phyloP scores from a whole-genome alignment of 768 basidiomycete species.

The Butyriboletus loyo region DNA sequence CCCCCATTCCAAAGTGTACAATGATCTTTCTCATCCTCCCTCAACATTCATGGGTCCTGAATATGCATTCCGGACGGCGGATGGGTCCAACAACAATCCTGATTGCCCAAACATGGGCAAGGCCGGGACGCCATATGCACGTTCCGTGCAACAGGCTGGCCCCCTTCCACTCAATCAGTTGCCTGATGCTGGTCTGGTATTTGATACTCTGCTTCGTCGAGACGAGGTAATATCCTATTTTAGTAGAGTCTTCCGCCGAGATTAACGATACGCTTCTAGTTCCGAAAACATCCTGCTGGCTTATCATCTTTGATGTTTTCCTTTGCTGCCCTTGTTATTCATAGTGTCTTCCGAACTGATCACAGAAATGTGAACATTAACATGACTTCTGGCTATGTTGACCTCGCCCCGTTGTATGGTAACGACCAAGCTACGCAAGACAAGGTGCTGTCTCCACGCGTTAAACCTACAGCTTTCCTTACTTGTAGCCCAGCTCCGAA shows the following conservation, averaged over 20 bases:
- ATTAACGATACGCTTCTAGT: slow-evolving; percentile 40
- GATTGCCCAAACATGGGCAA: slow-evolving; percentile 69
- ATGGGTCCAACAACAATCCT: slow-evolving; percentile 77
- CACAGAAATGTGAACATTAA: slow-evolving; percentile 67
- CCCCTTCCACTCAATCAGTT: slow-evolving; percentile 65
- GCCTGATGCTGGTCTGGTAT: slow-evolving; percentile 78
- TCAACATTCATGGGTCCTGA: slow-evolving; percentile 61
- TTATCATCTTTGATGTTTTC: slow-evolving; percentile 78
- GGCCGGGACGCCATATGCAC: slow-evolving; percentile 76
- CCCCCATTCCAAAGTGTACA: slow-evolving; percentile 56
- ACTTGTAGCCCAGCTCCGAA: slow-evolving; percentile 22
- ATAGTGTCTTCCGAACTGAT: slow-evolving; percentile 84
- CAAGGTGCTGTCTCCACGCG: slow-evolving; percentile 39
- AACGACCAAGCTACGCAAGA: slow-evolving; percentile 60
- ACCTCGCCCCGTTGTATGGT: slow-evolving; percentile 81
- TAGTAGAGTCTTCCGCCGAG: background rate
- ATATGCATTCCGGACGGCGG: slow-evolving; percentile 68
- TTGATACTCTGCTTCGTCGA: slow-evolving; percentile 73
- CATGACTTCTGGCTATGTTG: slow-evolving; percentile 84
- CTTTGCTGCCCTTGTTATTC: slow-evolving; percentile 81
- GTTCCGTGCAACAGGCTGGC: slow-evolving; percentile 71
- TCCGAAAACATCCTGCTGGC: slow-evolving; percentile 72
- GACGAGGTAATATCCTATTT: slow-evolving; percentile 47
- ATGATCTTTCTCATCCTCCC: slow-evolving; percentile 79
- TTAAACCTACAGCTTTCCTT: background rate